phyloP scores from a whole-genome alignment of 129 eudicot species.

The Escallonia herrerae region DNA sequence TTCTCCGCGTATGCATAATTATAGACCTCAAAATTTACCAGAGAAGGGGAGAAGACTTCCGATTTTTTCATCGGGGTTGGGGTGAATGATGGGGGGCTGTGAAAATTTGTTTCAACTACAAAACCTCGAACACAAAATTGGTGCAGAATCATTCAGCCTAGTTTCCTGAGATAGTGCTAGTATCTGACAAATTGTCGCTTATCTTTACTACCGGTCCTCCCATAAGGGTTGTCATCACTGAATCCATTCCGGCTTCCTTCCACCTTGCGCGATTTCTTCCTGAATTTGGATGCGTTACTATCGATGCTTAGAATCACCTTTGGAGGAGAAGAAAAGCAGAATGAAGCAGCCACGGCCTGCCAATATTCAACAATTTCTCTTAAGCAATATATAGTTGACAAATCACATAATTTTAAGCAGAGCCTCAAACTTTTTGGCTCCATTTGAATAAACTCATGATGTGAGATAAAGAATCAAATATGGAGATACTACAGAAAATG shows the following conservation, averaged over 20 bases:
- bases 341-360: slow-evolving; percentile 92
- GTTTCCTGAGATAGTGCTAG: slow-evolving; percentile 12
- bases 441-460: too few relatives aligned
- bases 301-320: slow-evolving; percentile 61
- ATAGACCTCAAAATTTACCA: too few relatives aligned
- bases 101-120: not conserved
- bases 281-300: slow-evolving; percentile 75
- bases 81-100: not conserved
- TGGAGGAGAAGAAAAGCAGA: slow-evolving; percentile 77
- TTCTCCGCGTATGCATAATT: too few relatives aligned
- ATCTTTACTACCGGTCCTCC: slow-evolving; percentile 39
- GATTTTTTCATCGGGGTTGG: not conserved
- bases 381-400: not conserved
- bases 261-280: slow-evolving; percentile 38
- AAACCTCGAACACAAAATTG: slow-evolving; percentile 6
- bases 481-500: too few relatives aligned
- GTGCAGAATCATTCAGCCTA: not conserved
- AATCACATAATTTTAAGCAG: too few relatives aligned
- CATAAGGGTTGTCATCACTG: slow-evolving; percentile 61
- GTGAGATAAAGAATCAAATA: too few relatives aligned
- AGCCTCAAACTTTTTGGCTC: too few relatives aligned
- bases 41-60: not conserved
- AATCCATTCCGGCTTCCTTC: slow-evolving; percentile 66
- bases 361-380: not conserved
- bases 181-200: slow-evolving; percentile 50